Evolutionary conservation across 257 asterid species (phyloP).

Genomic region (Mentha longifolia): DNA sequence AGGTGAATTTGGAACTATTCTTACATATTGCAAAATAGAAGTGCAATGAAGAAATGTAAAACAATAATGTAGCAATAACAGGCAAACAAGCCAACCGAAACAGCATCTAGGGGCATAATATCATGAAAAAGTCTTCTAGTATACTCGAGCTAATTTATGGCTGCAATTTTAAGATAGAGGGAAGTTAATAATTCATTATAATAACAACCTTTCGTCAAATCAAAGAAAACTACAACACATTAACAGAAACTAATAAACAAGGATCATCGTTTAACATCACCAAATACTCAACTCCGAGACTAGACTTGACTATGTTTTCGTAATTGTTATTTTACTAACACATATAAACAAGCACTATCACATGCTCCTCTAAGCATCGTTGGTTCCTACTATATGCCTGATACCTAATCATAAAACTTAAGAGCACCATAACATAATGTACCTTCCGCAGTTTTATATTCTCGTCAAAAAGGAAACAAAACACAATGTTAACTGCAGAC

Average conservation of each 20-base stretch:
- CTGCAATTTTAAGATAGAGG: not conserved
- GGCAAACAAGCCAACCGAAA: constrained; percentile 11
- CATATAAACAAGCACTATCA: not conserved
- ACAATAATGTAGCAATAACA: not conserved
- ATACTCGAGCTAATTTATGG: not conserved
- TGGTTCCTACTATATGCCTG: not conserved
- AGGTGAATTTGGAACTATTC: not conserved
- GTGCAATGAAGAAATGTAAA: constrained; percentile 14
- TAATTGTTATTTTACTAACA: not conserved
- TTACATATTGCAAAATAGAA: not conserved
- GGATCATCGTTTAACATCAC: constrained; percentile 6
- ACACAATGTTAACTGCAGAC: not conserved
- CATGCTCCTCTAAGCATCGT: not conserved
- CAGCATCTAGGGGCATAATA: not conserved
- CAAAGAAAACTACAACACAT: not conserved
- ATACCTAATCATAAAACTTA: constrained; percentile 14
- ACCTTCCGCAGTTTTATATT: not conserved
- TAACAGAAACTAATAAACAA: not conserved
- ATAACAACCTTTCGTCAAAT: not conserved
- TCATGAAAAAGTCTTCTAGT: not conserved
- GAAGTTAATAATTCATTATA: not conserved
- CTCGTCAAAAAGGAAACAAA: not conserved
- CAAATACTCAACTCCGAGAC: constrained; percentile 4
- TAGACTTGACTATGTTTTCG: not conserved
- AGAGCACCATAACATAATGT: not conserved